Conservation (phyloP, 208 protist species). For the Vickermania ingenoplastis region DNA sequence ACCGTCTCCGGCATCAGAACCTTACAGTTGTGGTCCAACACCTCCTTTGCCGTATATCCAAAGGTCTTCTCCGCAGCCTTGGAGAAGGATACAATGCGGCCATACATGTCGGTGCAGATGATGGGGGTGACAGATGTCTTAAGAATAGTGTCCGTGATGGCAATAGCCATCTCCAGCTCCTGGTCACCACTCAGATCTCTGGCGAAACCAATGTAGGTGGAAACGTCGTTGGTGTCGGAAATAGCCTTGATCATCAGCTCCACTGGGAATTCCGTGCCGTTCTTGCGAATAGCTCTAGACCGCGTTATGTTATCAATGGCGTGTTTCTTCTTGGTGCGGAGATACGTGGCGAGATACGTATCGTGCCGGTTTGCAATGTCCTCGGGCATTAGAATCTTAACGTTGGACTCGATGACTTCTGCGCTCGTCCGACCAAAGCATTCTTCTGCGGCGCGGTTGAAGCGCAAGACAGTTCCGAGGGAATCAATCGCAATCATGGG, state of each 20-base stretch:
- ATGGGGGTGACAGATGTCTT: slow-evolving; percentile 8
- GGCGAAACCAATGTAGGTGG: slow-evolving; percentile 20
- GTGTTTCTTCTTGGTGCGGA: slow-evolving; percentile 20
- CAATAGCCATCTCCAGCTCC: slow-evolving; percentile 6
- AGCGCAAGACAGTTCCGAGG: slow-evolving; percentile 17
- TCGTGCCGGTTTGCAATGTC: slow-evolving; percentile 20
- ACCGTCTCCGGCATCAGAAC: slow-evolving; percentile 3
- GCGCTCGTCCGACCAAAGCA: slow-evolving; percentile 18
- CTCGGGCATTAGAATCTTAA: slow-evolving; percentile 29
- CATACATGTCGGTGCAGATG: slow-evolving; percentile 13
- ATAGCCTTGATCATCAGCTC: slow-evolving; percentile 27
- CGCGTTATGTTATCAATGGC: slow-evolving; percentile 15
- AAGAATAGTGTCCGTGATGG: slow-evolving; percentile 13
- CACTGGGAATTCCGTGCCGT: slow-evolving; percentile 18
- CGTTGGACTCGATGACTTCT: slow-evolving; percentile 22
- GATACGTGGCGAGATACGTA: slow-evolving; percentile 22
- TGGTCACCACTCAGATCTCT: slow-evolving; percentile 19
- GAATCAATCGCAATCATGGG: slow-evolving; percentile 31
- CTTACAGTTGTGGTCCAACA: slow-evolving; percentile 8
- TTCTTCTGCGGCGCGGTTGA: slow-evolving; percentile 19
- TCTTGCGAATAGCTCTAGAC: slow-evolving; percentile 16
- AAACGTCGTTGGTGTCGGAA: slow-evolving; percentile 5
- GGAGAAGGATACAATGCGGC: slow-evolving; percentile 29
- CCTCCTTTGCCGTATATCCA: slow-evolving; percentile 10
- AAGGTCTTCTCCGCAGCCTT: slow-evolving; percentile 21